Percentiles rank a stretch among this genome's conserved stretches.
Evolutionary conservation across 1,284 basidiomycete species (phyloP).

Genomic region (Wallemia hederae): DNA sequence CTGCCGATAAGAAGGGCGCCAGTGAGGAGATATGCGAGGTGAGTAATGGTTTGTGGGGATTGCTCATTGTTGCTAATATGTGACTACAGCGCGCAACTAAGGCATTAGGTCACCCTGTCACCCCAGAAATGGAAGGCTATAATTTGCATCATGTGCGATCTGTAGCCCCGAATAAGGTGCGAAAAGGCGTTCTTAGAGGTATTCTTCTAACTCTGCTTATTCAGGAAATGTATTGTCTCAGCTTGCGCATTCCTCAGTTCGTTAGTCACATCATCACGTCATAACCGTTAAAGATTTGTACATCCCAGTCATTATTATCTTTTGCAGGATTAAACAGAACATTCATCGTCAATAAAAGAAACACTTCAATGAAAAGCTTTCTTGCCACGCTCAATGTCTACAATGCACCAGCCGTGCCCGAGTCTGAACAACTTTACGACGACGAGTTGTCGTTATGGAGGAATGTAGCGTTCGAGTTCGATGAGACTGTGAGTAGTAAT

Average conservation of each 20-base stretch:
- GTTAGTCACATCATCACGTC: not conserved
- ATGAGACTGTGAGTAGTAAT: not conserved
- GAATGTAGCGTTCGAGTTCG: not conserved
- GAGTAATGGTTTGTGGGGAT: slow-evolving; percentile 12
- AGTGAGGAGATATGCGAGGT: slow-evolving; percentile 50
- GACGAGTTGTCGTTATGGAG: not conserved
- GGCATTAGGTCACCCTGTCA: slow-evolving; percentile 29
- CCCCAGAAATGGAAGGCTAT: slow-evolving; percentile 22
- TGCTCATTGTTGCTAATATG: not conserved
- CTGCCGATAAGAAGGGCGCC: slow-evolving; percentile 37
- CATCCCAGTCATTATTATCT: not conserved
- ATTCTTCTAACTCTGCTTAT: not conserved
- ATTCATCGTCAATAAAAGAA: too few species aligned
- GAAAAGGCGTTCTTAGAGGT: not conserved
- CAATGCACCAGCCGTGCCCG: not conserved
- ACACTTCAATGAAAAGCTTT: not conserved
- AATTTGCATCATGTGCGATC: slow-evolving; percentile 51
- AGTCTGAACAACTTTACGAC: not conserved
- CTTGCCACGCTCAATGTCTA: not conserved
- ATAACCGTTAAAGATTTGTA: not conserved
- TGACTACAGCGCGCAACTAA: slow-evolving; percentile 36
- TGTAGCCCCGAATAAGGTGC: slow-evolving; percentile 56
- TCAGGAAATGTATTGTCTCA: slow-evolving; percentile 94
- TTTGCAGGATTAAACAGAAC: not conserved
- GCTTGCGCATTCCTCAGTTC: slow-evolving; percentile 42